A percentile compares a stretch with the other conserved stretches of the same genome.
Conservation (phyloP, 1,139 yeast species). For the Kluyveromyces sp. region DNA sequence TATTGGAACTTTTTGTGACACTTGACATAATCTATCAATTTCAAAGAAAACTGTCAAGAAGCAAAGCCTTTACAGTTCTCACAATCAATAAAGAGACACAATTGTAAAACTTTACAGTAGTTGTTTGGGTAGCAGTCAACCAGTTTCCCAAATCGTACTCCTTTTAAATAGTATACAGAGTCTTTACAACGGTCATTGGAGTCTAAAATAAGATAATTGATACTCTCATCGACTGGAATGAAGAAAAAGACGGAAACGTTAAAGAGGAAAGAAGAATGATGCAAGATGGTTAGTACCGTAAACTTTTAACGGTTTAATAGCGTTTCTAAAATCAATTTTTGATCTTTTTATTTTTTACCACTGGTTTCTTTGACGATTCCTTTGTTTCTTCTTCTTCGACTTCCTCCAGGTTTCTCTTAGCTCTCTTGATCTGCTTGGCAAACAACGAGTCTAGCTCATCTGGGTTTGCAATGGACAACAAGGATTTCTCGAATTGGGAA, state of each 20-base stretch:
- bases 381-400: slow-evolving; percentile 14
- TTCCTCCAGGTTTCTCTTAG: slow-evolving; percentile 27
- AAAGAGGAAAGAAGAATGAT: no score
- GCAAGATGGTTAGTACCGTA: no score
- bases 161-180: background rate
- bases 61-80: no score
- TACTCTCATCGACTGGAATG: no score
- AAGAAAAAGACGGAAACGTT: background rate
- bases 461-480: slow-evolving; percentile 75
- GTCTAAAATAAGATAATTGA: background rate
- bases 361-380: background rate
- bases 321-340: no score
- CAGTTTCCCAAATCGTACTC: no score
- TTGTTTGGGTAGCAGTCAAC: background rate
- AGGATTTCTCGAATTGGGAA: slow-evolving; percentile 63
- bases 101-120: background rate
- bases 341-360: slow-evolving; percentile 10
- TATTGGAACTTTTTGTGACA: slow-evolving; percentile 1
- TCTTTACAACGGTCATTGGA: background rate
- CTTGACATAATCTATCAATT: background rate
- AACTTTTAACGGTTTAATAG: no score
- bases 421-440: slow-evolving; percentile 33
- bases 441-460: slow-evolving; percentile 40
- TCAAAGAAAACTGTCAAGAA: background rate
- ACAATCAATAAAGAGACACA: background rate